These are phyloP conservation scores for Rehmannia glutinosa DNA, from an alignment of 257 asterid species.

Conservation along the genomic window DNA sequence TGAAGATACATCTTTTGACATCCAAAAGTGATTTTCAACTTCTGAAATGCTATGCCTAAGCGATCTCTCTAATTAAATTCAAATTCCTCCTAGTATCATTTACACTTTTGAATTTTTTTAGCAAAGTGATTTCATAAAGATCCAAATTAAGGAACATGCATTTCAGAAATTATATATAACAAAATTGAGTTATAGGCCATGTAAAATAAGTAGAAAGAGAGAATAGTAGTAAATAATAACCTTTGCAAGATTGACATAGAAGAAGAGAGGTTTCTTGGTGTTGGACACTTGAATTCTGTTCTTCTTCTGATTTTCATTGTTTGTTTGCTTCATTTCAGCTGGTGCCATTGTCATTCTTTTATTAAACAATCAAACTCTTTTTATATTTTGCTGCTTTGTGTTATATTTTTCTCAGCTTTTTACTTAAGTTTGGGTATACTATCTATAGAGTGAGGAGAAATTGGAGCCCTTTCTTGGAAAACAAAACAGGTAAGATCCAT, in stretches of 20 bases:
- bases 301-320: constrained; percentile 26
- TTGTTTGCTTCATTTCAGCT: constrained; percentile 17
- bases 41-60: too few relatives aligned
- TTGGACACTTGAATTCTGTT: constrained; percentile 38
- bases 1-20: too few relatives aligned
- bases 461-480: background rate
- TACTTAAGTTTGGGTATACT: background rate
- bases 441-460: constrained; percentile 7
- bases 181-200: too few relatives aligned
- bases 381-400: too few relatives aligned
- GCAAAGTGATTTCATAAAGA: too few relatives aligned
- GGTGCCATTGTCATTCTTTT: constrained; percentile 24
- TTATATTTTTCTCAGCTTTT: background rate
- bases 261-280: constrained; percentile 26
- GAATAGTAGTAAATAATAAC: background rate
- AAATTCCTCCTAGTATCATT: too few relatives aligned
- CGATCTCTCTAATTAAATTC: too few relatives aligned
- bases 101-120: too few relatives aligned
- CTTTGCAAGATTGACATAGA: constrained; percentile 42
- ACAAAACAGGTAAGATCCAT: too few relatives aligned
- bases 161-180: too few relatives aligned
- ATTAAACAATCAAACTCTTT: background rate
- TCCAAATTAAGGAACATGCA: too few relatives aligned
- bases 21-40: too few relatives aligned
- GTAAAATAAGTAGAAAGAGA: background rate